phyloP scores from a whole-genome alignment of 768 basidiomycete genomes.

The Collybiopsis confluens region DNA sequence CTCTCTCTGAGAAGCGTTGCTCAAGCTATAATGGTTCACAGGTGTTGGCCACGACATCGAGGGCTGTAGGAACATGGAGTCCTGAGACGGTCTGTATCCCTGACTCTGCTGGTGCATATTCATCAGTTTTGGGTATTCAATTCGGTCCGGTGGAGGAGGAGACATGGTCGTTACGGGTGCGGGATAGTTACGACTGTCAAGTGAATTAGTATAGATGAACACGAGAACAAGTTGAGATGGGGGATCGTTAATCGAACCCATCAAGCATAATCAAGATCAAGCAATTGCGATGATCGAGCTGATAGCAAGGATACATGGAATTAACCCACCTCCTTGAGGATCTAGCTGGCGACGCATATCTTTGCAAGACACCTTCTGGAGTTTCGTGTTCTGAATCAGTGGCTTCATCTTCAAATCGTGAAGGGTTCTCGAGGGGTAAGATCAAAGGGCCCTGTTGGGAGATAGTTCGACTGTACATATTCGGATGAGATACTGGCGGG shows the following conservation, averaged over 20 bases:
- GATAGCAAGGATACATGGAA: not conserved
- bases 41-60: not conserved
- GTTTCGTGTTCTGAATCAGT: slow-evolving; percentile 25
- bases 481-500: slow-evolving; percentile 27
- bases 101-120: slow-evolving; percentile 73
- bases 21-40: slow-evolving; percentile 6
- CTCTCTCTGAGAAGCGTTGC: slow-evolving; percentile 17
- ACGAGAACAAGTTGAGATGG: not conserved
- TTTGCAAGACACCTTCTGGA: not conserved
- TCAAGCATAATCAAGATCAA: not conserved
- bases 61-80: slow-evolving; percentile 57
- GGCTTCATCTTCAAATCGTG: slow-evolving; percentile 44
- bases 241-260: not conserved
- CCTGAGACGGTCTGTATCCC: slow-evolving; percentile 74
- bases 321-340: not conserved
- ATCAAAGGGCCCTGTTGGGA: slow-evolving; percentile 29
- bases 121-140: slow-evolving; percentile 73
- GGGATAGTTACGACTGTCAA: slow-evolving; percentile 33
- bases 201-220: too few species aligned
- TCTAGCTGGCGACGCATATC: not conserved
- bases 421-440: slow-evolving; percentile 67
- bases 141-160: slow-evolving; percentile 48
- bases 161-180: slow-evolving; percentile 70
- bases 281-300: too few species aligned
- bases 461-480: slow-evolving; percentile 23